phyloP scores from a whole-genome alignment of 768 basidiomycete genomes.

The Hypholoma fasciculare region DNA sequence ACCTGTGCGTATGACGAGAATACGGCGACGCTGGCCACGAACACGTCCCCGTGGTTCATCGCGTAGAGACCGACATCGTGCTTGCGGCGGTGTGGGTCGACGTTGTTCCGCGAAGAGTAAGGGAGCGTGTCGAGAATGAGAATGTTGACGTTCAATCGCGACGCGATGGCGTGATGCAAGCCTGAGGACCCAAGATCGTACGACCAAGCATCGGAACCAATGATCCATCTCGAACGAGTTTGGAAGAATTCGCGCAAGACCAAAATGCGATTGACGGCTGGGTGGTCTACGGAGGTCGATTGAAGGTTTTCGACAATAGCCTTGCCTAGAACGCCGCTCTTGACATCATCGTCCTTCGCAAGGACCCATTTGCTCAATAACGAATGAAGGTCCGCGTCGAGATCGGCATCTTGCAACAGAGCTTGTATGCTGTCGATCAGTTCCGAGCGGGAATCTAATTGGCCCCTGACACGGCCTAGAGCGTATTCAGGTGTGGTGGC shows the following conservation, averaged over 20 bases:
- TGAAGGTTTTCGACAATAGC: constrained; percentile 55
- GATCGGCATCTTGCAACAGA: constrained; percentile 52
- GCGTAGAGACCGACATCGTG: constrained; percentile 98
- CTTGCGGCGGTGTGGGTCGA: constrained; percentile 77
- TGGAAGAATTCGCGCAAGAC: constrained; percentile 61
- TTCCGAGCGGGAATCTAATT: constrained; percentile 71
- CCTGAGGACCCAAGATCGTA: constrained; percentile 96
- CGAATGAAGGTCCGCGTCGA: constrained; percentile 61
- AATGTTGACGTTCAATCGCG: constrained; percentile 89
- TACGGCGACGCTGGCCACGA: constrained; percentile 92
- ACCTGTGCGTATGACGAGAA: constrained; percentile 96
- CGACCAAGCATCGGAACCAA: constrained; percentile 97
- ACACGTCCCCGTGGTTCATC: constrained; percentile 97
- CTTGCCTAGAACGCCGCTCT: constrained; percentile 59
- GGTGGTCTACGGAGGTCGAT: constrained; percentile 34
- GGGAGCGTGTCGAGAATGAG: constrained; percentile 93
- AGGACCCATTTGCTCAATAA: constrained; percentile 81
- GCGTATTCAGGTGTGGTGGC: constrained; percentile 96
- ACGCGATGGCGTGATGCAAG: constrained; percentile 91
- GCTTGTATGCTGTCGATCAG: constrained; percentile 66
- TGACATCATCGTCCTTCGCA: constrained; percentile 65
- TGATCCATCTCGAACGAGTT: constrained; percentile 87
- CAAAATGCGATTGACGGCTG: constrained; percentile 57
- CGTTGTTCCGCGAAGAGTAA: constrained; percentile 74
- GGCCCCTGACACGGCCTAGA: constrained; percentile 85